Conservation (phyloP, 2,329 filamentous ascomycete species). For the Cercospora sesami region DNA sequence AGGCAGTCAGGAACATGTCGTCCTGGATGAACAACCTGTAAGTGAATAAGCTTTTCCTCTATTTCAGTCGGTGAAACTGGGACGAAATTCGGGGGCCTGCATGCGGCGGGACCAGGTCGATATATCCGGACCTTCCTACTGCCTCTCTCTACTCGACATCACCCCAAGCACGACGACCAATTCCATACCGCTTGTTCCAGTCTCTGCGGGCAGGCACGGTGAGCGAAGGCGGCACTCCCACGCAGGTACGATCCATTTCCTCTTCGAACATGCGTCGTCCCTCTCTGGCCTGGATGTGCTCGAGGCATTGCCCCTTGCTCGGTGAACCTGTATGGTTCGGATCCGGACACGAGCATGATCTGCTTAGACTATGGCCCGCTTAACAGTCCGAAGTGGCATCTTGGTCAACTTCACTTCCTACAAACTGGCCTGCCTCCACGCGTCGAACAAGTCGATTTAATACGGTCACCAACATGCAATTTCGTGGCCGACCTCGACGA, state of each 20-base stretch:
- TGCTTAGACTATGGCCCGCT: not conserved
- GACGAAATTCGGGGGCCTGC: conserved; percentile 28
- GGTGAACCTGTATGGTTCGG: not conserved
- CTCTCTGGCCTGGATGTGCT: not conserved
- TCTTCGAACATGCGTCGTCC: not conserved
- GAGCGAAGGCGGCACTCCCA: not conserved
- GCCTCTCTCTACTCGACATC: conserved; percentile 1
- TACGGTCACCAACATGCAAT: not conserved
- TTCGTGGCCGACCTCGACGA: not conserved
- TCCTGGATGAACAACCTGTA: conserved; percentile 44
- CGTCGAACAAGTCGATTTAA: not conserved
- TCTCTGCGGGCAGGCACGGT: not conserved
- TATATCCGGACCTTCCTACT: conserved; percentile 19
- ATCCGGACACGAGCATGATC: not conserved
- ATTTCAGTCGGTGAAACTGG: conserved; percentile 26
- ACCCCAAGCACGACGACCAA: not conserved
- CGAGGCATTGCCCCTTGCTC: not conserved
- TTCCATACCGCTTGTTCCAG: not conserved
- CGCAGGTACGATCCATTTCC: not conserved
- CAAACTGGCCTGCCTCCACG: not conserved
- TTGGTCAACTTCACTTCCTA: not conserved
- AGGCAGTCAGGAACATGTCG: conserved; percentile 32
- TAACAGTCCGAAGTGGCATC: not conserved
- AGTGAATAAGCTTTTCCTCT: conserved; percentile 32
- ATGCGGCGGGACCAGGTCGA: conserved; percentile 22